Evolutionary conservation across 73 alveolate species (phyloP).

Genomic region (Tetrahymena malaccensis): DNA sequence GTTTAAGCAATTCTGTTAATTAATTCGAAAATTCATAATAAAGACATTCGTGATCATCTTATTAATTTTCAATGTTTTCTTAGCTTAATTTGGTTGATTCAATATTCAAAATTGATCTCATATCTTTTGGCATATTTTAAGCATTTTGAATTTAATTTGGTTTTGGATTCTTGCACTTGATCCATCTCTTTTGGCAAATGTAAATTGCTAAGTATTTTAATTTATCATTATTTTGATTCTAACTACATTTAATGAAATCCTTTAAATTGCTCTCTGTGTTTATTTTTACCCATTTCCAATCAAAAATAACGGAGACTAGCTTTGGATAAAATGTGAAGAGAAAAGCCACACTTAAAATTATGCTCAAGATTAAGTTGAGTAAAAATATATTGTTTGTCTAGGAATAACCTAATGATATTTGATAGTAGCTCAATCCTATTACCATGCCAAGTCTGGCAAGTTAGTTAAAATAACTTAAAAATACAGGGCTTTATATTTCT

Average conservation of each 20-base stretch:
- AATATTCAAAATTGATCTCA: too few species aligned
- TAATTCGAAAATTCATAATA: too few species aligned
- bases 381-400: too few species aligned
- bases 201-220: too few species aligned
- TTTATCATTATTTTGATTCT: not conserved
- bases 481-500: not conserved
- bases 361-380: not conserved
- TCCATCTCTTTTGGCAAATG: not conserved
- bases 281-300: not conserved
- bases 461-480: not conserved
- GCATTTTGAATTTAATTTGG: too few species aligned
- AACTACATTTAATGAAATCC: too few species aligned
- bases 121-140: not conserved
- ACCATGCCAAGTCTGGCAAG: not conserved
- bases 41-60: not conserved
- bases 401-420: too few species aligned
- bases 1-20: not conserved
- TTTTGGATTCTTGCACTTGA: not conserved
- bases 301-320: not conserved
- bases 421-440: not conserved
- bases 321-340: not conserved
- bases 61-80: too few species aligned
- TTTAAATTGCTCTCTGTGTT: not conserved
- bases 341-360: not conserved
- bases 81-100: not conserved